A percentile compares a stretch with the other conserved stretches of the same genome.
Evolutionary conservation across 129 eudicot genomes (phyloP).

Genomic region (Escallonia herrerae): DNA sequence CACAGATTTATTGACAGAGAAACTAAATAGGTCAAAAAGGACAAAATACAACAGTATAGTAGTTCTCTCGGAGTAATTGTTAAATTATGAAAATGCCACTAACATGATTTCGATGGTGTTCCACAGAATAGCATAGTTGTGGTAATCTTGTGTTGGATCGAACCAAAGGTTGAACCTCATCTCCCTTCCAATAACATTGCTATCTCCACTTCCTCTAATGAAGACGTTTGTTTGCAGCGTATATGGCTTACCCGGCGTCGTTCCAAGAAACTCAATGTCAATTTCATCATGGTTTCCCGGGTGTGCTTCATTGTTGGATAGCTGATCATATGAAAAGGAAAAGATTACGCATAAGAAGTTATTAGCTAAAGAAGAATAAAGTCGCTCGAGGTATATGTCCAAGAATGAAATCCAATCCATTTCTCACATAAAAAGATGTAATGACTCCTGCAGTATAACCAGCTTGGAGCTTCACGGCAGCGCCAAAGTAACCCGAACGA

Average conservation of each 20-base stretch:
- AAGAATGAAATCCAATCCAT: not conserved
- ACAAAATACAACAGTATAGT: not conserved
- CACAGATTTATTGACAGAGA: not conserved
- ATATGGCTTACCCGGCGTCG: conserved; percentile 65
- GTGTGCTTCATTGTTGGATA: conserved; percentile 62
- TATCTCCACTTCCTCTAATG: conserved; percentile 83
- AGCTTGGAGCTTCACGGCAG: conserved; percentile 74
- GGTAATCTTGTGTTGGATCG: conserved; percentile 73
- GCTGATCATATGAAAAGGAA: conserved; percentile 29
- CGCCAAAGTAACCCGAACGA: conserved; percentile 65
- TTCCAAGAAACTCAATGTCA: conserved; percentile 84
- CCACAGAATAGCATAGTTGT: conserved; percentile 80
- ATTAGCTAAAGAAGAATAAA: not conserved
- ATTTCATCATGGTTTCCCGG: conserved; percentile 84
- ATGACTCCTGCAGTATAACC: conserved; percentile 92
- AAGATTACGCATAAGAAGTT: not conserved
- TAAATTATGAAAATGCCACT: conserved; percentile 8
- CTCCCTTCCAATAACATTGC: conserved; percentile 66
- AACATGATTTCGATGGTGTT: conserved; percentile 73
- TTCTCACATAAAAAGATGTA: conserved; percentile 69
- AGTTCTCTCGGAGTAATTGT: no score
- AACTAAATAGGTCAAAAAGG: not conserved
- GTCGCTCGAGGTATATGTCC: not conserved
- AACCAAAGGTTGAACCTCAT: conserved; percentile 81
- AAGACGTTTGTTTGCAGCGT: conserved; percentile 79